A percentile compares a stretch with the other conserved stretches of the same genome.
Conservation (phyloP, 805 yeast genomes). For the Pichia nakasei region DNA sequence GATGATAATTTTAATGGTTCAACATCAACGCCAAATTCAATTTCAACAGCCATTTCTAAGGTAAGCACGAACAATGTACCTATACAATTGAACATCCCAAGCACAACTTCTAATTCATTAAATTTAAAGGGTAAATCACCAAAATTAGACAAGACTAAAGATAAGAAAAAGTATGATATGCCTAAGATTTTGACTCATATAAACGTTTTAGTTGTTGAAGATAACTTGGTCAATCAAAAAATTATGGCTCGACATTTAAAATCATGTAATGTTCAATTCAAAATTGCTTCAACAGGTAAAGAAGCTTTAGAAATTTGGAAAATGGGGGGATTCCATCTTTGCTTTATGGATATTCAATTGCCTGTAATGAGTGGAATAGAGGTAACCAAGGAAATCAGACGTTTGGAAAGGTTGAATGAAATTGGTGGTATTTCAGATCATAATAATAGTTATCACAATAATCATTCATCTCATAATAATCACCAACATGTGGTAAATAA, state of each 20-base stretch:
- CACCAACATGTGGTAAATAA: constrained; percentile 15
- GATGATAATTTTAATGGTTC: not conserved
- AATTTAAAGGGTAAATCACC: not conserved
- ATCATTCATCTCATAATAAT: not conserved
- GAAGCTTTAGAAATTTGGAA: constrained; percentile 95
- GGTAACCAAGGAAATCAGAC: constrained; percentile 85
- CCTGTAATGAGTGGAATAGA: constrained; percentile 96
- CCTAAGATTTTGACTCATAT: constrained; percentile 78
- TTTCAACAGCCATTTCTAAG: not conserved
- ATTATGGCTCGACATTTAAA: constrained; percentile 83
- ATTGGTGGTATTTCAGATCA: constrained; percentile 48
- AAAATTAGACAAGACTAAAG: not conserved
- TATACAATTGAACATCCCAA: not conserved
- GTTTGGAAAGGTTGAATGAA: constrained; percentile 69
- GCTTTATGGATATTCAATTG: constrained; percentile 93
- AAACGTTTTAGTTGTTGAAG: constrained; percentile 90
- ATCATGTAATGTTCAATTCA: constrained; percentile 74
- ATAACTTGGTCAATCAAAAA: constrained; percentile 87
- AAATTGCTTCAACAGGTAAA: constrained; percentile 85
- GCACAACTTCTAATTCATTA: not conserved
- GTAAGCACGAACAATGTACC: not conserved
- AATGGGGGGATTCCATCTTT: constrained; percentile 88
- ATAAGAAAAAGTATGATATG: constrained; percentile 25
- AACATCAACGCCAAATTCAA: not conserved
- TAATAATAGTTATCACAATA: not conserved